Conservation (phyloP, 2,329 filamentous ascomycete species). For the Diaporthe humulicola region DNA sequence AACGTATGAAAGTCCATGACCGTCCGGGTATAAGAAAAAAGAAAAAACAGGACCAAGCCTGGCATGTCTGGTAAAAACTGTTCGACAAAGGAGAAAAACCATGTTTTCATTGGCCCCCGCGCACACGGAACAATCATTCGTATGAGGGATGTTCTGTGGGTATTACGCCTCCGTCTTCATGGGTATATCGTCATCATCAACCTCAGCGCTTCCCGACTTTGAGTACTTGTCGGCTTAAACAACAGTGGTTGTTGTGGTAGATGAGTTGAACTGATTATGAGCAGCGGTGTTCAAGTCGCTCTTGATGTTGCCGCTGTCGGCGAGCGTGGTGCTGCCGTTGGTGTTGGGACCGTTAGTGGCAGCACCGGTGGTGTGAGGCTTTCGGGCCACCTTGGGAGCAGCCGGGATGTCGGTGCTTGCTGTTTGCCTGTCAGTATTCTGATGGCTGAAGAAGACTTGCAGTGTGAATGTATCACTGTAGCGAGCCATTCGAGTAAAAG, state of each 20-base stretch:
- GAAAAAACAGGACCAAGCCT: slow-evolving; percentile 9
- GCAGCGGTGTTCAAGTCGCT: slow-evolving; percentile 8
- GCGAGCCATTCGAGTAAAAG: not conserved
- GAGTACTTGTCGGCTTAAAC: not conserved
- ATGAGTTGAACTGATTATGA: slow-evolving; percentile 2
- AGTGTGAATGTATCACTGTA: too few species aligned
- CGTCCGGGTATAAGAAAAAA: slow-evolving; percentile 36
- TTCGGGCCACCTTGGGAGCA: slow-evolving; percentile 65
- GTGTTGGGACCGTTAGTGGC: slow-evolving; percentile 31
- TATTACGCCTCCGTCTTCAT: too few species aligned
- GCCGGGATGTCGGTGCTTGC: slow-evolving; percentile 78
- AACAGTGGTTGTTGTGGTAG: slow-evolving; percentile 21
- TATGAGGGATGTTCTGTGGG: not conserved
- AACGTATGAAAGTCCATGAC: slow-evolving; percentile 23
- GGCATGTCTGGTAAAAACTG: not conserved
- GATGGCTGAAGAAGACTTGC: not conserved
- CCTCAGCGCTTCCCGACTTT: not conserved
- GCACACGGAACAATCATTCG: not conserved
- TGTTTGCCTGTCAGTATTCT: slow-evolving; percentile 18
- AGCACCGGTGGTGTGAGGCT: slow-evolving; percentile 52
- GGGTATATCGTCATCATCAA: slow-evolving; percentile 7
- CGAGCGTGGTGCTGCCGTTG: slow-evolving; percentile 40
- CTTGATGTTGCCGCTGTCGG: slow-evolving; percentile 43
- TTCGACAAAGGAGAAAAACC: slow-evolving; percentile 26
- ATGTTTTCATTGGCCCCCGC: not conserved